phyloP scores from a whole-genome alignment of 164 flowering plant species.

The Chimonanthus praecox region DNA sequence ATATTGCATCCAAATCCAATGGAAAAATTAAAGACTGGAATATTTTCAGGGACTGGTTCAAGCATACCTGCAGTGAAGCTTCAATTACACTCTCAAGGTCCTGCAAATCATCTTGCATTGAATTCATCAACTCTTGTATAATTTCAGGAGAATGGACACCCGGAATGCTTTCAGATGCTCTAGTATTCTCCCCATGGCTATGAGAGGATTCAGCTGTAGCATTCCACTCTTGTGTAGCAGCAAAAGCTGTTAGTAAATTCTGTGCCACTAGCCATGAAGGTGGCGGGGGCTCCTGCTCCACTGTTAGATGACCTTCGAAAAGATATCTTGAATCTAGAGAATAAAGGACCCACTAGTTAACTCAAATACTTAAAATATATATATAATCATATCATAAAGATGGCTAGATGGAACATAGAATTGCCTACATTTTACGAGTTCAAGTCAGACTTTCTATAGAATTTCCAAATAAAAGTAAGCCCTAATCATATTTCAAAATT shows the following conservation, averaged over 20 bases:
- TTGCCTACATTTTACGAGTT: neutral
- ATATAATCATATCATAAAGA: neutral
- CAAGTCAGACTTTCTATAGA: neutral
- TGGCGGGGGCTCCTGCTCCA: conserved; percentile 85
- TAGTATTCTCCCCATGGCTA: conserved; percentile 16
- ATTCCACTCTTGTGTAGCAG: conserved; percentile 14
- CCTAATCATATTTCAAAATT: too few species aligned
- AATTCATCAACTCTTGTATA: conserved; percentile 16
- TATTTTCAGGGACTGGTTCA: neutral
- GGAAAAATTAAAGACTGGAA: neutral
- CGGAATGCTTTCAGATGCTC: conserved; percentile 20
- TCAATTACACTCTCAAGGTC: conserved; percentile 24
- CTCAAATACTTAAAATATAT: neutral
- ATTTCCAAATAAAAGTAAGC: neutral
- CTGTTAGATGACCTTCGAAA: conserved; percentile 95
- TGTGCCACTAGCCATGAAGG: conserved; percentile 74
- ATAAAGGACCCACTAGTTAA: neutral
- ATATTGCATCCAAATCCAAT: neutral
- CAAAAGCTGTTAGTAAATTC: conserved; percentile 41
- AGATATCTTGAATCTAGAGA: conserved; percentile 49
- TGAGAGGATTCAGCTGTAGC: conserved; percentile 43
- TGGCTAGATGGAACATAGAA: neutral
- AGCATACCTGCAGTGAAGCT: conserved; percentile 28
- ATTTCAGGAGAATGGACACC: conserved; percentile 5
- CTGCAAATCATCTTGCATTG: conserved; percentile 11